Evolutionary conservation across 2,329 filamentous ascomycete species (phyloP), one percentile per base, ranked within the genome.

Genomic region (Dothiorella sarmentorum): DNA sequence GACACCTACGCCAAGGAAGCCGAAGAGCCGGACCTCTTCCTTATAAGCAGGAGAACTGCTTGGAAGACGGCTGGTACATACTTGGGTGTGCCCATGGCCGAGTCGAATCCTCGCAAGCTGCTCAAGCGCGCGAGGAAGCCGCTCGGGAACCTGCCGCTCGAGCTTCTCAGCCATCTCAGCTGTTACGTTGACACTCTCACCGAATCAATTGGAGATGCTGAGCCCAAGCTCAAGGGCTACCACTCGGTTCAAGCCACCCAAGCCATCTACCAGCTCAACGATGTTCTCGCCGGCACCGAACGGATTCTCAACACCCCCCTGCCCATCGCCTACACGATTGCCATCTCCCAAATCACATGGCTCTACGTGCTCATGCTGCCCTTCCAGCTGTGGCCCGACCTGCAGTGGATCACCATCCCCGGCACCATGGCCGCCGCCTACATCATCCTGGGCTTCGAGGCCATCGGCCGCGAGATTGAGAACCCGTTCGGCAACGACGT

Each of bases 341-440:
- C 89, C 66, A 92, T 94, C 70, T 85, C 86, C 18, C 90, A 95
- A 71, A 93, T 94, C 68, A 90, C 90, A 29, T 92, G 89, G 85
- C 82, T 91, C 53, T 95, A 94, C 74, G 85, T 94, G 56, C 75
- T 91, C 65, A 80, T 90, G 29, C 81, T 95, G 1, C 90, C 90
- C 5, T 94, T 94, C 80, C 90, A 95, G 75, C 83, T 95, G 6
- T 83, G 84, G 68, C 68, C 71, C 0, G 70, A 74, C 3, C 82
- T 95, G 1, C 65, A 73, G 7, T 94, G 87, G 86, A 80, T 91
- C 63, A 87, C 90, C 11, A 91, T 92, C 63, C 89, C 0, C 15
- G 89, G 84, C 42, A 87, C 86, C 40, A 76, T 91, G n/a, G 44
- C 61, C 18, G 86, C 85, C 2, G 84, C 87, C 3, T 91, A 91